Percentiles rank a stretch among this genome's conserved stretches.
Evolutionary conservation across 176 grass and related monocot genomes (phyloP).

Genomic region (Juncus effusus): DNA sequence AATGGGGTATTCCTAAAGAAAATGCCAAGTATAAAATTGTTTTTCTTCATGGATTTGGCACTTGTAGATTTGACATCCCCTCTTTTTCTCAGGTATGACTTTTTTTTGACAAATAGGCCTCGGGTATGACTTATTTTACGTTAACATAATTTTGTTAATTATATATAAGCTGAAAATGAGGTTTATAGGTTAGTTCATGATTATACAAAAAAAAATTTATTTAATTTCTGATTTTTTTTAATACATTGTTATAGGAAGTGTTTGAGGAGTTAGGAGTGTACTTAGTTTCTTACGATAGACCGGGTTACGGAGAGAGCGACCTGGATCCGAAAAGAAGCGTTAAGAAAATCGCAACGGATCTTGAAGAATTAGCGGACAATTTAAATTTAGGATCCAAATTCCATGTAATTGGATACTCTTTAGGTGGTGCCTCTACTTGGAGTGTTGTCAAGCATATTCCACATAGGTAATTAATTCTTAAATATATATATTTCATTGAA

Average conservation of each 20-base stretch:
- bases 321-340: slow-evolving; percentile 34
- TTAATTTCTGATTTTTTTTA: slow-evolving; percentile 4
- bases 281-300: slow-evolving; percentile 65
- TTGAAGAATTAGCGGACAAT: slow-evolving; percentile 62
- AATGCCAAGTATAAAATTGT: slow-evolving; percentile 44
- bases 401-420: slow-evolving; percentile 54
- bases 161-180: too few species aligned
- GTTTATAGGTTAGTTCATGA: too few species aligned
- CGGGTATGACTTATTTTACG: background rate
- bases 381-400: slow-evolving; percentile 60
- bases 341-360: slow-evolving; percentile 57
- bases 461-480: slow-evolving; percentile 31
- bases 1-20: slow-evolving; percentile 38
- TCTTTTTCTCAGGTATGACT: slow-evolving; percentile 24
- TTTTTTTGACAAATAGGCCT: too few species aligned
- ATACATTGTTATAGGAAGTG: slow-evolving; percentile 33
- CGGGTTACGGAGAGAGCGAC: slow-evolving; percentile 79
- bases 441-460: slow-evolving; percentile 73
- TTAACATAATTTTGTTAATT: slow-evolving; percentile 6
- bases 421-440: slow-evolving; percentile 75
- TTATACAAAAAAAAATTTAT: slow-evolving; percentile 5
- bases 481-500: background rate
- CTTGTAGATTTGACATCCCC: slow-evolving; percentile 36
- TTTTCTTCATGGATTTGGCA: slow-evolving; percentile 39
- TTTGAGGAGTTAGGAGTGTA: slow-evolving; percentile 56